Evolutionary conservation across 805 yeast species (phyloP).

Genomic region (Metschnikowia baotianmanensis): DNA sequence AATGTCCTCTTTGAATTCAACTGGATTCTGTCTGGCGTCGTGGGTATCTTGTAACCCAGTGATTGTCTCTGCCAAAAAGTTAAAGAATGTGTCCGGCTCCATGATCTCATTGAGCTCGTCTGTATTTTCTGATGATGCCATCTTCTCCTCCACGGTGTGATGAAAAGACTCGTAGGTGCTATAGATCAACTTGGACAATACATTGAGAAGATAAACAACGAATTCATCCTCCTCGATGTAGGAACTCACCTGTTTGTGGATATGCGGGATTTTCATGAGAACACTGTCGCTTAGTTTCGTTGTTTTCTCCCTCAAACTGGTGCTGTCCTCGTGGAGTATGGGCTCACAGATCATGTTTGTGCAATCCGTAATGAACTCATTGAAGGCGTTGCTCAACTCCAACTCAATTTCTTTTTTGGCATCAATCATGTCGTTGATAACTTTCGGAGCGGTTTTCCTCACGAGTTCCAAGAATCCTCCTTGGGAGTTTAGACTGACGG

Average conservation of each 20-base stretch:
- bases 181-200: constrained; percentile 47
- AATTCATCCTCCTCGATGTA: constrained; percentile 57
- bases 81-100: constrained; percentile 61
- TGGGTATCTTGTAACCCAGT: constrained; percentile 22
- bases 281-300: constrained; percentile 48
- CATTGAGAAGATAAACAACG: constrained; percentile 29
- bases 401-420: constrained; percentile 68
- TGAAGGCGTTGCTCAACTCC: constrained; percentile 69
- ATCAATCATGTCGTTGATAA: constrained; percentile 79
- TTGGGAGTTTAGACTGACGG: constrained; percentile 32
- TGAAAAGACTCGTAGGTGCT: constrained; percentile 58
- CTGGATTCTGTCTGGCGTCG: constrained; percentile 11
- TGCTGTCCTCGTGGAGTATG: constrained; percentile 16
- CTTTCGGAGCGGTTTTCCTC: constrained; percentile 71
- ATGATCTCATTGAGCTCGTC: constrained; percentile 46
- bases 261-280: constrained; percentile 53
- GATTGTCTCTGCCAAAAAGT: constrained; percentile 43
- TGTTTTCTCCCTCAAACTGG: constrained; percentile 28
- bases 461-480: constrained; percentile 50
- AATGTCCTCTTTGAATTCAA: constrained; percentile 28
- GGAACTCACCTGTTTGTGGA: constrained; percentile 48
- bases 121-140: constrained; percentile 24
- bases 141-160: constrained; percentile 26
- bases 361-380: constrained; percentile 58
- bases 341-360: constrained; percentile 48